A percentile compares a stretch with the other conserved stretches of the same genome.
These are phyloP conservation scores for Dryas alaskensis DNA, from an alignment of 306 rosid species.

Conservation along the genomic window DNA sequence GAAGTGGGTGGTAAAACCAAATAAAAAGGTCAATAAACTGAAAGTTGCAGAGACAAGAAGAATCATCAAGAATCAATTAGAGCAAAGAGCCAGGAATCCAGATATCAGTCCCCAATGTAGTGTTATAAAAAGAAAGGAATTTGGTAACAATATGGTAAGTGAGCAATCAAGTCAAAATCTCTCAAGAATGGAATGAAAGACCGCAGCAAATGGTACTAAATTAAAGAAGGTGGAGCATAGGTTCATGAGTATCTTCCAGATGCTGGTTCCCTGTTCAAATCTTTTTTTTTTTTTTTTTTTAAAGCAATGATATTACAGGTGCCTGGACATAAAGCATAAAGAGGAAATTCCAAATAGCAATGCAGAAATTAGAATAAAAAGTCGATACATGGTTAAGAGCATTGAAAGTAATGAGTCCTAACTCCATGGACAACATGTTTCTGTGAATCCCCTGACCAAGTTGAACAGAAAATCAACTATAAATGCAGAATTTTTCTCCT, in stretches of 20 bases:
- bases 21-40: background rate
- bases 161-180: background rate
- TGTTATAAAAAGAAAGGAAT: background rate
- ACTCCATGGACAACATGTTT: background rate
- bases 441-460: background rate
- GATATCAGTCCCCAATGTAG: background rate
- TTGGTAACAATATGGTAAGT: background rate
- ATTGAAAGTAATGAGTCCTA: background rate
- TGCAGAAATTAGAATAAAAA: background rate
- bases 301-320: background rate
- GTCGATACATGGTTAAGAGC: background rate
- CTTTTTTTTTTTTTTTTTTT: background rate
- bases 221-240: slow-evolving; percentile 1
- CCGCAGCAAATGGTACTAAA: background rate
- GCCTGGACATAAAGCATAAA: background rate
- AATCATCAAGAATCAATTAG: background rate
- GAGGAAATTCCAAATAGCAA: background rate
- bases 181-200: background rate
- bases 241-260: background rate
- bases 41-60: background rate
- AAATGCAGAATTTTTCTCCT: background rate
- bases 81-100: background rate
- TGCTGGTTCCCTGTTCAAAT: background rate
- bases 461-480: background rate
- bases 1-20: background rate